Conservation (phyloP, 116 monocot species). For the Posidonia oceanica region DNA sequence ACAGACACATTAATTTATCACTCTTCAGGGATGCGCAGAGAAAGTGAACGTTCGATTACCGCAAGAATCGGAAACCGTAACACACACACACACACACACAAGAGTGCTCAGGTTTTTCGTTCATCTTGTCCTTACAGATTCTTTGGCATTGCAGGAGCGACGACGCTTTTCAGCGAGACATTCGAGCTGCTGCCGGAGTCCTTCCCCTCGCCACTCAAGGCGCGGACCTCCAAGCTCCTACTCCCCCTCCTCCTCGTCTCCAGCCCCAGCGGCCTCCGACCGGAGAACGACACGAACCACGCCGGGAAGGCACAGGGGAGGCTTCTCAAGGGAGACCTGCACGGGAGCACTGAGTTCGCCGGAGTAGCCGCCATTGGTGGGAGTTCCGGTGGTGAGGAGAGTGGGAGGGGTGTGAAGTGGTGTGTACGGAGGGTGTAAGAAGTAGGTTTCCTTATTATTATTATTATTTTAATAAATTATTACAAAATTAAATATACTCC, state of each 20-base stretch:
- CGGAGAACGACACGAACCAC: background rate
- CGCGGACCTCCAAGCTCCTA: background rate
- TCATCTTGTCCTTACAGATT: conserved; percentile 1
- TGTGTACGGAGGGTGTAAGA: too few relatives aligned
- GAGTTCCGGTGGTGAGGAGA: background rate
- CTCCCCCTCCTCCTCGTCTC: background rate
- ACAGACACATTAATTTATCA: too few relatives aligned
- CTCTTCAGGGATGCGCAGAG: too few relatives aligned
- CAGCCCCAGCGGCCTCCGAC: background rate
- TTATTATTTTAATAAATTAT: too few relatives aligned
- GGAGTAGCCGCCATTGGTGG: background rate
- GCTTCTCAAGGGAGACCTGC: background rate
- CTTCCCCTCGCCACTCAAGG: too few relatives aligned
- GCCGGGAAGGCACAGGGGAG: background rate
- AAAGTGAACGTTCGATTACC: background rate
- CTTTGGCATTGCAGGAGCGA: background rate
- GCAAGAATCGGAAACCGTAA: background rate
- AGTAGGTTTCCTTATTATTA: too few relatives aligned
- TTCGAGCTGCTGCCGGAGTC: too few relatives aligned
- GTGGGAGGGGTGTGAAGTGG: too few relatives aligned
- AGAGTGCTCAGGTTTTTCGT: background rate
- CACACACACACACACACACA: background rate
- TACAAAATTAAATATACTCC: too few relatives aligned
- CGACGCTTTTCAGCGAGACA: background rate
- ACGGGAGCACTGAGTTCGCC: background rate